A percentile compares a stretch with the other conserved stretches of the same genome.
Conservation (phyloP, 306 rosid species). For the Ormosia emarginata region DNA sequence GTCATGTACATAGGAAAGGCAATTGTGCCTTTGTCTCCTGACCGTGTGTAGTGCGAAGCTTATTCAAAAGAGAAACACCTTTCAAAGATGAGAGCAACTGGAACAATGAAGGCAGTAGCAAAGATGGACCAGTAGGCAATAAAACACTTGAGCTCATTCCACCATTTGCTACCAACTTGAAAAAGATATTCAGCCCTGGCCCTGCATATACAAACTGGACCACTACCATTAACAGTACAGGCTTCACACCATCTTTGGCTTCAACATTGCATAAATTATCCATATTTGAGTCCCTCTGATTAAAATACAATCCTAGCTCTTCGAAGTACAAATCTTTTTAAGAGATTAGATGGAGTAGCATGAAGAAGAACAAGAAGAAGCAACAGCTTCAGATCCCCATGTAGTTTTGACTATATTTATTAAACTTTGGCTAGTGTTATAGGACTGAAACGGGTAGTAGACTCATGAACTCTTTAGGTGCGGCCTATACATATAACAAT, state of each 20-base stretch:
- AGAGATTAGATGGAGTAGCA: background rate
- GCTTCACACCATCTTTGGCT: slow-evolving; percentile 19
- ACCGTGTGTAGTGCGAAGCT: background rate
- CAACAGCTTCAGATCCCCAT: background rate
- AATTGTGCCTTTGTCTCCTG: background rate
- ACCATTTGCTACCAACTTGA: no score
- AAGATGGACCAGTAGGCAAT: no score
- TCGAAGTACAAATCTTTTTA: background rate
- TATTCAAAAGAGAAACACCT: background rate
- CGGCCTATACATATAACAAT: background rate
- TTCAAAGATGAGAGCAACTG: no score
- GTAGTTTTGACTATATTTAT: background rate
- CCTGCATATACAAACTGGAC: no score
- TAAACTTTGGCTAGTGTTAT: background rate
- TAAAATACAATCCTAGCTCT: background rate
- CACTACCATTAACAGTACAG: slow-evolving; percentile 36
- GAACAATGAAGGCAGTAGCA: no score
- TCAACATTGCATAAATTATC: no score
- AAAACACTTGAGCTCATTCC: no score
- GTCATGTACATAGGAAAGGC: background rate
- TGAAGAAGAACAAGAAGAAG: background rate
- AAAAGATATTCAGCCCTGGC: no score
- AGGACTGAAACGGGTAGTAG: background rate
- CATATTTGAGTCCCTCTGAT: background rate
- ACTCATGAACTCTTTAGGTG: background rate